A percentile compares a stretch with the other conserved stretches of the same genome.
Evolutionary conservation across 1,284 basidiomycete species (phyloP).

Genomic region (Papiliotrema nemorosa): DNA sequence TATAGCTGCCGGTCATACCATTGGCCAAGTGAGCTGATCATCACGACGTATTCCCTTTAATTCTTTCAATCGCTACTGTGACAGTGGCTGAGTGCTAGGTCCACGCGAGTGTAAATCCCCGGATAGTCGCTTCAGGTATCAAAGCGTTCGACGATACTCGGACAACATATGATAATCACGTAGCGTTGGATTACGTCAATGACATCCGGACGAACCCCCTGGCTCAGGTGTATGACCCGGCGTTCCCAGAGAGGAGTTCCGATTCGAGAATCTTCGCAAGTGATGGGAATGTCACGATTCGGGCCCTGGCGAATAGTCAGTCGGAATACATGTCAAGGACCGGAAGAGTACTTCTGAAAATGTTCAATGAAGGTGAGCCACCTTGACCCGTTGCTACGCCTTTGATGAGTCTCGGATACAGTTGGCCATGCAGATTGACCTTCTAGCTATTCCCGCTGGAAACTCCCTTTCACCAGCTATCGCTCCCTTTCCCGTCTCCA

Average conservation of each 20-base stretch:
- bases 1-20: slow-evolving; percentile 1
- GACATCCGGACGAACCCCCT: slow-evolving; percentile 4
- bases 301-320: not conserved
- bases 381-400: not conserved
- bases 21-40: not conserved
- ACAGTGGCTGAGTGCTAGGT: no score
- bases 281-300: not conserved
- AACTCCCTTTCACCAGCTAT: not conserved
- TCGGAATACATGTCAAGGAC: not conserved
- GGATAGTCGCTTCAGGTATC: not conserved
- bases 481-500: not conserved
- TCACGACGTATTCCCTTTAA: not conserved
- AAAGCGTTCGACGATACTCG: slow-evolving; percentile 2
- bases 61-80: not conserved
- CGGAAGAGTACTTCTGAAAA: not conserved
- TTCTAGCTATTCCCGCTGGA: not conserved
- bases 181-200: not conserved
- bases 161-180: slow-evolving; percentile 1
- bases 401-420: not conserved
- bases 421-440: not conserved
- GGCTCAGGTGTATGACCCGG: slow-evolving; percentile 1
- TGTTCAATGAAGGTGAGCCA: slow-evolving; percentile 2
- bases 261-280: not conserved
- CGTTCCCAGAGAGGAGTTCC: not conserved
- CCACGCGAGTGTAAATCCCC: slow-evolving; percentile 1